phyloP scores from a whole-genome alignment of 1,284 basidiomycete genomes.

The Trametes polyzona region DNA sequence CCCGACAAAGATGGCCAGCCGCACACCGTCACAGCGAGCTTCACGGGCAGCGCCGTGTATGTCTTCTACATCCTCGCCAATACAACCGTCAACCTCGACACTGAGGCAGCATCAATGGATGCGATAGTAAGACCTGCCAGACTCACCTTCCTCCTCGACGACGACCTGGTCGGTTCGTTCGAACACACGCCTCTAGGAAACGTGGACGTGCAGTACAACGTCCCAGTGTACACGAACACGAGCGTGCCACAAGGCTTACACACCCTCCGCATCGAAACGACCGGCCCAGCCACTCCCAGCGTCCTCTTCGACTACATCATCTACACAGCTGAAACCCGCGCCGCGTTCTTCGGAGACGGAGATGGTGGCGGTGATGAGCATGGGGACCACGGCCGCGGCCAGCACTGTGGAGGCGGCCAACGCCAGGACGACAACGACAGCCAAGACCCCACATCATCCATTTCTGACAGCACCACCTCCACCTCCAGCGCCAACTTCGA shows the following conservation, averaged over 20 bases:
- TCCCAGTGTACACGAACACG: slow-evolving; percentile 35
- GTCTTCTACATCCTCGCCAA: slow-evolving; percentile 37
- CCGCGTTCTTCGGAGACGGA: not conserved
- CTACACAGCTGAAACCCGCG: slow-evolving; percentile 23
- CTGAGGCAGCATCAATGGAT: too few relatives aligned
- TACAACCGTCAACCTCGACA: too few relatives aligned
- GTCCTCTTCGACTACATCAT: slow-evolving; percentile 32
- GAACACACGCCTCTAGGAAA: slow-evolving; percentile 23
- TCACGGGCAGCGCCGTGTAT: slow-evolving; percentile 35
- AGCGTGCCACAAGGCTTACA: slow-evolving; percentile 25
- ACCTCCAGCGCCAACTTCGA: not conserved
- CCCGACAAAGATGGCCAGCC: not conserved
- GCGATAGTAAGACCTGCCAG: slow-evolving; percentile 33
- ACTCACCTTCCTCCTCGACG: slow-evolving; percentile 44
- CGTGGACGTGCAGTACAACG: slow-evolving; percentile 34
- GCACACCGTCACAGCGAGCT: slow-evolving; percentile 6
- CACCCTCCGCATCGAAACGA: slow-evolving; percentile 20
- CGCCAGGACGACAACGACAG: not conserved
- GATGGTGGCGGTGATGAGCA: too few relatives aligned
- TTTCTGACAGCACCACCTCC: too few relatives aligned
- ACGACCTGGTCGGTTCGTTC: slow-evolving; percentile 34
- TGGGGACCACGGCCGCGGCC: not conserved
- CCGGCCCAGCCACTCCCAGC: slow-evolving; percentile 2
- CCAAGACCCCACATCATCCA: too few relatives aligned
- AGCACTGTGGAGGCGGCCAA: not conserved